Evolutionary conservation across 192 early-diverging fungal genomes (phyloP), one percentile per base, ranked within the genome.

Genomic region (Entomortierella parvispora): DNA sequence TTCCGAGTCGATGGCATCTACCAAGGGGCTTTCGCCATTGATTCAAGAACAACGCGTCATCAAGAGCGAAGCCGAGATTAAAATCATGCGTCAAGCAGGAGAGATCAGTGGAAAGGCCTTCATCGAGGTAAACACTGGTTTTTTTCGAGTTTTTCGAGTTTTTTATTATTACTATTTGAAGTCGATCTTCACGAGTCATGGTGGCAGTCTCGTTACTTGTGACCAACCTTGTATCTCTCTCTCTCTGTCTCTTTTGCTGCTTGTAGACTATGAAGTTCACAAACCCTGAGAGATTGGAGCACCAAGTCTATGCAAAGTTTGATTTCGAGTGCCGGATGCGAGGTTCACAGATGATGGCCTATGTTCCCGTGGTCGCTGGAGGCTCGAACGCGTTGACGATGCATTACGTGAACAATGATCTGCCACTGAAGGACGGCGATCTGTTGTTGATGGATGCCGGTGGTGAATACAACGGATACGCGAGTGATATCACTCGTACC

Each of bases 331-430:
- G 88, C 50, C 68, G 85, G 51, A 81, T 81, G 76, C 71, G 84
- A 26, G 90, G 90, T 4, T 89, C 87, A 1, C 84, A 82, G 34
- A 84, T 87, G 37, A 80, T 95, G 26, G 93, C 94, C 17, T 99
- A 99, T 80, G 94, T 99, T 22, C 97, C 97, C 2, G 97, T 99
- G 4, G 94, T 99, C 22, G 97, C 96, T 0, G 88, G 92, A 10
- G 97, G 96, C 33, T 82, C 84, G 47, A 97, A 97, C 69, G 96
- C 96, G 9, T 71, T 97, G 63, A 91, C 90, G 17, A 86, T 99
- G 88, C 97, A 99, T 72, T 99, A 99, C 83, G 96, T 98, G 33
- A 82, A 90, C 58, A 99, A 99, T 76, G 86, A 92, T 50, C 85
- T 87, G 71, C 57, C 79, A 17, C 51, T 92, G 47, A 74, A 77